Percentiles rank a stretch among this genome's conserved stretches.
These are phyloP conservation scores for Vinca minor DNA, from an alignment of 257 asterid species.

Conservation along the genomic window DNA sequence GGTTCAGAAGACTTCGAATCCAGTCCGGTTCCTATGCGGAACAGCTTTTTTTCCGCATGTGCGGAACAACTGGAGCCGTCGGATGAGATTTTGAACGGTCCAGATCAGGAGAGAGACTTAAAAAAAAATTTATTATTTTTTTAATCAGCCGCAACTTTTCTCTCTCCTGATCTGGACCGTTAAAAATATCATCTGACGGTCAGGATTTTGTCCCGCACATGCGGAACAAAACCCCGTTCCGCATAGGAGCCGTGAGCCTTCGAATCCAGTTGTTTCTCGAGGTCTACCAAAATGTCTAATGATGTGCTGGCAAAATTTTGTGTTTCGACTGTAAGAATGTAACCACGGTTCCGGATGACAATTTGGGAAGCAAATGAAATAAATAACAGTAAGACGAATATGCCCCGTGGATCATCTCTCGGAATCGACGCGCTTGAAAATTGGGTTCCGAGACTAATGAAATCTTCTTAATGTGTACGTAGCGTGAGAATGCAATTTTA, in stretches of 20 bases:
- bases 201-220: too few species aligned
- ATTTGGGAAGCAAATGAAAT: slow-evolving; percentile 36
- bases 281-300: slow-evolving; percentile 58
- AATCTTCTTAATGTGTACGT: slow-evolving; percentile 17
- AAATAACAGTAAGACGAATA: slow-evolving; percentile 24
- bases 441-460: slow-evolving; percentile 19
- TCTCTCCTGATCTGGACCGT: too few species aligned
- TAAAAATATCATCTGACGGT: too few species aligned
- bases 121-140: too few species aligned
- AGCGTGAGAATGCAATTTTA: background rate
- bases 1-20: slow-evolving; percentile 76
- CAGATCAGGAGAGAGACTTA: too few species aligned
- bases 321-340: slow-evolving; percentile 65
- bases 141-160: too few species aligned
- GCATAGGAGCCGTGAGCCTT: too few species aligned
- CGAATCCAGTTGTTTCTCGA: slow-evolving; percentile 68
- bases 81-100: too few species aligned
- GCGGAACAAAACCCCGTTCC: too few species aligned
- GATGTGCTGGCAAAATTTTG: slow-evolving; percentile 52
- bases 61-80: too few species aligned
- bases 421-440: slow-evolving; percentile 24
- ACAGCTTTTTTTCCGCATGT: too few species aligned
- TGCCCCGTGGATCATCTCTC: slow-evolving; percentile 38
- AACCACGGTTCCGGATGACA: slow-evolving; percentile 82
- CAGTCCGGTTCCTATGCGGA: too few species aligned